Base-by-base conservation (phyloP, 2,329 filamentous ascomycete genomes). In the Alternaria gaisen region DNA sequence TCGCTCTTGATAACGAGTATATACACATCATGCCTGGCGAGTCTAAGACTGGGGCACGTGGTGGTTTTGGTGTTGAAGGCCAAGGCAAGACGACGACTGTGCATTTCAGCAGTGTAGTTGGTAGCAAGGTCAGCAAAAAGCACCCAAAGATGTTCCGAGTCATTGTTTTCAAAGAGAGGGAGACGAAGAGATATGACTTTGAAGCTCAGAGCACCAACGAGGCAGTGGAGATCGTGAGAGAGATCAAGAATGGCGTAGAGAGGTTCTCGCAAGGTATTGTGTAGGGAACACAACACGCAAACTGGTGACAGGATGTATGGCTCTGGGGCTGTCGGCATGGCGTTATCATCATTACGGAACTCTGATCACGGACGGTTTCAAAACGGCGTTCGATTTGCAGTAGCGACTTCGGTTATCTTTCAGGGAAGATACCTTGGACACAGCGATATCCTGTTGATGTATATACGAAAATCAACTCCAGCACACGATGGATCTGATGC, bases 1-100 rank as follows among this genome's bases (percentile, higher is more conserved):
- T 95, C 42, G 88, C 91, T 47, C 92, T 96, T 66, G 92, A 94
- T 70, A 91, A 91, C 61, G 92, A 96, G 76, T 95, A 94, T 76
- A 88, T 96, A 63, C 91, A 94, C 78, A 93, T 96, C 70, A 90
- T 93, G 85, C 91, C 92, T 3, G 80, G 80, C 6, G 80, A 81
- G 26, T 72, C 72, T 16, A 88, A 89, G 38, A 91, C 91, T 74
- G 66, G 67, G 3, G 63, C 55, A 1, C 58, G 67, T 1, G 58
- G 61, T 4, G 64, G 64, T 2, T 65, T 63, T 16, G 65, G 63
- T 3, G 30, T 67, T 10, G 69, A 71, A 32, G 70, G 64, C 5
- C 86, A 87, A 11, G 84, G 83, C 36, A 93, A 93, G 80, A 91
- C 88, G 34, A 93, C 91, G 3, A 93, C 91, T 41, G 90, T 94